Evolutionary conservation across 352 stramenopile genomes (phyloP).

Genomic region (Pythium brachiatum): DNA sequence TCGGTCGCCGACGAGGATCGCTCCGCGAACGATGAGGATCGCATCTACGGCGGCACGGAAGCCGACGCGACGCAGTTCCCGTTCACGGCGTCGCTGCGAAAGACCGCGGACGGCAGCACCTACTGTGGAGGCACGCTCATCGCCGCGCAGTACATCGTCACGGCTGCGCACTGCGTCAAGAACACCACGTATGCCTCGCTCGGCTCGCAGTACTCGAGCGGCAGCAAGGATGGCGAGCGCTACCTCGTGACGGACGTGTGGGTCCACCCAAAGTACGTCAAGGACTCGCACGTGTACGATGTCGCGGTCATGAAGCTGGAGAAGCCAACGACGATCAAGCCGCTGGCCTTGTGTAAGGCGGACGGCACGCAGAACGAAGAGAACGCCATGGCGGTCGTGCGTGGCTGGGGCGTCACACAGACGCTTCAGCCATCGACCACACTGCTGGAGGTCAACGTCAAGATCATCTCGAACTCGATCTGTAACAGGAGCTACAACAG

Average conservation of each 20-base stretch:
- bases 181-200: conserved; percentile 46
- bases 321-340: conserved; percentile 29
- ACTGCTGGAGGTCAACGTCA: conserved; percentile 55
- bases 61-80: conserved; percentile 47
- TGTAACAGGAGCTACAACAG: conserved; percentile 59
- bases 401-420: conserved; percentile 61
- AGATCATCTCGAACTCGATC: conserved; percentile 51
- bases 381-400: conserved; percentile 48
- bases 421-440: conserved; percentile 32
- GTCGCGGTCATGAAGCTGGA: conserved; percentile 59
- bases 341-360: conserved; percentile 32
- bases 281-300: conserved; percentile 49
- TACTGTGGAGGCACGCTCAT: conserved; percentile 74
- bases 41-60: conserved; percentile 61
- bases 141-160: conserved; percentile 60
- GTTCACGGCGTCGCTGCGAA: conserved; percentile 58
- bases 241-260: conserved; percentile 43
- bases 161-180: conserved; percentile 71
- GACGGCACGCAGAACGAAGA: conserved; percentile 53
- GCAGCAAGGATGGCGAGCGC: conserved; percentile 41
- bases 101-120: conserved; percentile 31
- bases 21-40: conserved; percentile 22
- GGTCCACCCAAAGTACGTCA: conserved; percentile 55
- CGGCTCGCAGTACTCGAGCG: conserved; percentile 42
- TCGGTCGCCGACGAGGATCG: not conserved